Conservation (phyloP, 164 flowering plant genomes). For the Chimonanthus salicifolius region DNA sequence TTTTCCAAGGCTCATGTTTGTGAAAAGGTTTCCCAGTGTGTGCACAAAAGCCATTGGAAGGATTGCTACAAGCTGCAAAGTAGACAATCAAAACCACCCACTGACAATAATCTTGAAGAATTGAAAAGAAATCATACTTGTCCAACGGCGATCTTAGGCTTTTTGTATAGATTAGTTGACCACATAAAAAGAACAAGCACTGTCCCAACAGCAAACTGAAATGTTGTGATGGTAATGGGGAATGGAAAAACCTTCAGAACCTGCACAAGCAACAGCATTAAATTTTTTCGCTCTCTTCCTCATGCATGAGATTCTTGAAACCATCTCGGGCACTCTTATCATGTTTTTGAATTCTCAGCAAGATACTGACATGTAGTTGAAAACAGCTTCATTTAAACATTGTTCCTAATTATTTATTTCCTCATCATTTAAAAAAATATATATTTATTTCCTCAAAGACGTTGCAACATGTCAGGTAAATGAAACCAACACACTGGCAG, state of each 20-base stretch:
- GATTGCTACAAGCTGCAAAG: conserved; percentile 64
- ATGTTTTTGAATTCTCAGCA: background rate
- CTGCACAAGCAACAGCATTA: conserved; percentile 26
- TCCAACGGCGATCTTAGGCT: conserved; percentile 50
- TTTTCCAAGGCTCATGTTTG: conserved; percentile 99
- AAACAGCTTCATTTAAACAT: background rate
- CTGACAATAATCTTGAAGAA: background rate
- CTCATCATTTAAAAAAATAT: too few relatives aligned
- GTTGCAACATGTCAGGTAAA: too few relatives aligned
- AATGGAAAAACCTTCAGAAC: conserved; percentile 62
- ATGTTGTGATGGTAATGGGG: conserved; percentile 58
- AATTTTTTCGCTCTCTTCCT: background rate
- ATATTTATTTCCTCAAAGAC: too few relatives aligned
- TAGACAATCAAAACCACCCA: background rate
- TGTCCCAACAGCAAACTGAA: conserved; percentile 69
- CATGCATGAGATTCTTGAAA: background rate
- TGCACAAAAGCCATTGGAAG: conserved; percentile 86
- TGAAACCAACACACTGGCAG: too few relatives aligned
- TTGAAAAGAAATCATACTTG: conserved; percentile 40
- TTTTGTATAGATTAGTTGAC: conserved; percentile 55
- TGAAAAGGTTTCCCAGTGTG: conserved; percentile 85
- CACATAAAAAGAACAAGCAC: conserved; percentile 60
- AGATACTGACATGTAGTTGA: background rate
- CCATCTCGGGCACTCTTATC: background rate
- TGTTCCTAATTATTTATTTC: background rate